phyloP scores from a whole-genome alignment of 1,284 basidiomycete genomes.

The Ustilago vetiveriae region DNA sequence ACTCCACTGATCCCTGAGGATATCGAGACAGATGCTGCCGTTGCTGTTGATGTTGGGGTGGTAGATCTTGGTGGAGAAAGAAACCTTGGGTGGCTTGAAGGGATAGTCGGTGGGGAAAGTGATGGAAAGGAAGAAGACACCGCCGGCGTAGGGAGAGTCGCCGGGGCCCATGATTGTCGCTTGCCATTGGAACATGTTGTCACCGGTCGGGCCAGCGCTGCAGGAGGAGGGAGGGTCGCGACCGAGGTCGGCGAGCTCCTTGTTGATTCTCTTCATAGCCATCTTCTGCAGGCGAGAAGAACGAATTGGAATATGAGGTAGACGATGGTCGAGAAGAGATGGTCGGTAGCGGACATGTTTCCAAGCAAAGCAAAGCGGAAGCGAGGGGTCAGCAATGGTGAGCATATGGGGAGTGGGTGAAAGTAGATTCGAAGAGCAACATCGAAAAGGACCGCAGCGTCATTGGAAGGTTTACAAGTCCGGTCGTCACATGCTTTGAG shows the following conservation, averaged over 20 bases:
- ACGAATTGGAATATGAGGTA: neutral
- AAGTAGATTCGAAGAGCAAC: no score
- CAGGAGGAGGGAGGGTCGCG: conserved; percentile 67
- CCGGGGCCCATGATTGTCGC: conserved; percentile 67
- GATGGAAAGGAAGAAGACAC: conserved; percentile 70
- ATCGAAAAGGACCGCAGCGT: no score
- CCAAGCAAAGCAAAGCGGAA: no score
- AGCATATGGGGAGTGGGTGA: no score
- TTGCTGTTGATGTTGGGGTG: conserved; percentile 98
- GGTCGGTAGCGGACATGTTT: no score
- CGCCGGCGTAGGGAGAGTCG: conserved; percentile 64
- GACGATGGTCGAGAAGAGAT: neutral
- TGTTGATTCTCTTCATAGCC: conserved; percentile 67
- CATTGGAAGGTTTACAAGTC: no score
- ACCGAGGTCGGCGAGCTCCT: conserved; percentile 66
- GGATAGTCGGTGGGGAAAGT: conserved; percentile 73
- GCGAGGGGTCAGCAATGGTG: no score
- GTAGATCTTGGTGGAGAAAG: conserved; percentile 93
- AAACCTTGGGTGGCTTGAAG: conserved; percentile 89
- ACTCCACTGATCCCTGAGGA: conserved; percentile 80
- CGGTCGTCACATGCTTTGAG: no score
- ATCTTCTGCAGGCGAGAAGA: conserved; percentile 36
- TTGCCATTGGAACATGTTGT: conserved; percentile 68
- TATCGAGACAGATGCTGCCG: conserved; percentile 98
- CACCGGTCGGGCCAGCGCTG: conserved; percentile 65